Conservation (phyloP, 352 stramenopile species). For the Peronospora belbahrii region DNA sequence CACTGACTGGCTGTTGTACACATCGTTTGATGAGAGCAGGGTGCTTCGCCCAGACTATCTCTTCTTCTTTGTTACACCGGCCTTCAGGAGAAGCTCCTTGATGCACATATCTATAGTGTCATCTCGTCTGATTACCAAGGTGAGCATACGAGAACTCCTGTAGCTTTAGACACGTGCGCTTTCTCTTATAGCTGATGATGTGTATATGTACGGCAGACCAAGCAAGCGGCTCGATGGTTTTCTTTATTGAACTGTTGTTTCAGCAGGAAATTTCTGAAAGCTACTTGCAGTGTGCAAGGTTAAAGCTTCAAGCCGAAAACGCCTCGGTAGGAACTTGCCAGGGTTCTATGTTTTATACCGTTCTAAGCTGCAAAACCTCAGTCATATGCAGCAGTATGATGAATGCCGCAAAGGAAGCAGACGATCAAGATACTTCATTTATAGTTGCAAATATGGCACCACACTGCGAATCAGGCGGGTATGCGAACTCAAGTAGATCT, state of each 20-base stretch:
- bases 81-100: slow-evolving; percentile 39
- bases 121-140: slow-evolving; percentile 63
- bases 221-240: slow-evolving; percentile 35
- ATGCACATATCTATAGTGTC: slow-evolving; percentile 48
- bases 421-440: slow-evolving; percentile 17
- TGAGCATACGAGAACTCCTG: slow-evolving; percentile 9
- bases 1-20: background rate
- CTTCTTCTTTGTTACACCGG: slow-evolving; percentile 42
- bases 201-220: slow-evolving; percentile 32
- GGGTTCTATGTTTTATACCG: slow-evolving; percentile 30
- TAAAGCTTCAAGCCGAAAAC: slow-evolving; percentile 51
- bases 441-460: slow-evolving; percentile 26
- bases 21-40: slow-evolving; percentile 25
- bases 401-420: slow-evolving; percentile 22
- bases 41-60: slow-evolving; percentile 45
- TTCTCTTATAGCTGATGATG: slow-evolving; percentile 3
- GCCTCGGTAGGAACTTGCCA: slow-evolving; percentile 11
- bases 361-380: slow-evolving; percentile 51
- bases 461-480: slow-evolving; percentile 4
- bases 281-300: slow-evolving; percentile 41
- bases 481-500: background rate
- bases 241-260: slow-evolving; percentile 58
- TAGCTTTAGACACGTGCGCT: background rate
- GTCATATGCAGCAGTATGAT: slow-evolving; percentile 45
- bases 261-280: slow-evolving; percentile 36